Percentiles rank a stretch among this genome's conserved stretches.
phyloP scores from a whole-genome alignment of 164 flowering plant species.

The Amborella trichopoda region DNA sequence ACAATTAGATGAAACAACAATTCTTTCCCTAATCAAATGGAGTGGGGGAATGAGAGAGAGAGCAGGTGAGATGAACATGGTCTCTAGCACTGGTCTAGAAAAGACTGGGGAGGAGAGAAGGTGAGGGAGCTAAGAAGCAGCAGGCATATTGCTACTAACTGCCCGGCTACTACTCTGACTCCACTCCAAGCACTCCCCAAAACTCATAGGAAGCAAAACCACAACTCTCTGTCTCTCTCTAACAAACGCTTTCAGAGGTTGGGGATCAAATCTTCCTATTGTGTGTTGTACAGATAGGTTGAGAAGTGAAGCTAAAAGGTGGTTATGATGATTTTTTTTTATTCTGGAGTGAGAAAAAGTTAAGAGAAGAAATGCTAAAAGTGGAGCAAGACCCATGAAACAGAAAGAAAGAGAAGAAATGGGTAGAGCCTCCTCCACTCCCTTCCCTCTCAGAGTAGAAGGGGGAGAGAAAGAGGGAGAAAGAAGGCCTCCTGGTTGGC shows the following conservation, averaged over 20 bases:
- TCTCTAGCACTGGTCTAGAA: slow-evolving; percentile 24
- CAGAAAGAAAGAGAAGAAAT: slow-evolving; percentile 47
- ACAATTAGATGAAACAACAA: too few relatives aligned
- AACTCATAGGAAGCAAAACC: slow-evolving; percentile 41
- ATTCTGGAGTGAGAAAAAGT: background rate
- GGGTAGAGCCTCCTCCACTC: slow-evolving; percentile 37
- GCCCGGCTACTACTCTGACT: slow-evolving; percentile 32
- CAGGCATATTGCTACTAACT: slow-evolving; percentile 43
- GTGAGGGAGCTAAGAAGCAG: slow-evolving; percentile 45
- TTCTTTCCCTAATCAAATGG: too few relatives aligned
- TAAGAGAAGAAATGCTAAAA: slow-evolving; percentile 20
- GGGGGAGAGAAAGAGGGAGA: background rate
- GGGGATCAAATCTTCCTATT: background rate
- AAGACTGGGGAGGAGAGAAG: slow-evolving; percentile 32
- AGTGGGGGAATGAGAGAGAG: slow-evolving; percentile 95
- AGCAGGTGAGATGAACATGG: slow-evolving; percentile 83
- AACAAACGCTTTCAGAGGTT: background rate
- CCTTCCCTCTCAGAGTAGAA: slow-evolving; percentile 17
- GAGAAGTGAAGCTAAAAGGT: too few relatives aligned
- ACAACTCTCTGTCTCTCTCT: too few relatives aligned
- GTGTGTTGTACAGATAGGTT: too few relatives aligned
- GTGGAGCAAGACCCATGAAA: background rate
- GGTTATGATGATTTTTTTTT: too few relatives aligned
- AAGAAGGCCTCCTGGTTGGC: background rate
- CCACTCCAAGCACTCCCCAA: slow-evolving; percentile 78